Percentiles rank a stretch among this genome's conserved stretches.
Conservation (phyloP, 257 asterid species). For the Solanum dulcamara region DNA sequence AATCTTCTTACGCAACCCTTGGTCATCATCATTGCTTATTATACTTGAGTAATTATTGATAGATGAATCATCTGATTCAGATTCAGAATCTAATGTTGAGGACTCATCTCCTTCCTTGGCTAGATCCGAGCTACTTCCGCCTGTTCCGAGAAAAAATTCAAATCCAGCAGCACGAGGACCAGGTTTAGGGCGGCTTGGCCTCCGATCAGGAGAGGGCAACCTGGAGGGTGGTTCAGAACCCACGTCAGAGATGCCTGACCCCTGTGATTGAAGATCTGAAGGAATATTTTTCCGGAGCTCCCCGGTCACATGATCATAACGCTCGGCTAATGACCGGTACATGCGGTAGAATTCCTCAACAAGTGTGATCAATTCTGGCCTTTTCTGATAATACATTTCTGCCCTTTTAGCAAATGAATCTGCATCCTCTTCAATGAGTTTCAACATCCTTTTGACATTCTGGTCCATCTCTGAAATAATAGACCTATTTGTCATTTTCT, state of each 20-base stretch:
- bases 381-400: conserved; percentile 55
- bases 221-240: conserved; percentile 60
- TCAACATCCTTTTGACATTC: conserved; percentile 51
- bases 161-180: conserved; percentile 90
- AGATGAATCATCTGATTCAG: conserved; percentile 81
- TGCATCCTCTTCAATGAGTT: conserved; percentile 69
- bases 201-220: conserved; percentile 36
- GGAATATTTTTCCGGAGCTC: conserved; percentile 54
- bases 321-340: conserved; percentile 59
- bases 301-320: conserved; percentile 57
- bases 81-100: conserved; percentile 63
- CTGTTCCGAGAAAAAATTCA: conserved; percentile 51
- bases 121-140: conserved; percentile 44
- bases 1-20: conserved; percentile 35
- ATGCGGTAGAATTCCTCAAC: conserved; percentile 64
- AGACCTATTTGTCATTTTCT: conserved; percentile 19
- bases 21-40: conserved; percentile 38
- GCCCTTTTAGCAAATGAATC: conserved; percentile 75
- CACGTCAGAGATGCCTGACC: conserved; percentile 65
- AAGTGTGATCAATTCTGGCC: conserved; percentile 50
- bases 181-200: conserved; percentile 33
- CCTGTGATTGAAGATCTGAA: conserved; percentile 81
- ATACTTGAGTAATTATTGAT: conserved; percentile 45
- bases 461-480: conserved; percentile 67
- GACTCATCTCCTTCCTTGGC: conserved; percentile 70